Conservation (phyloP, 345 rosid genomes). For the Pistacia vera region DNA sequence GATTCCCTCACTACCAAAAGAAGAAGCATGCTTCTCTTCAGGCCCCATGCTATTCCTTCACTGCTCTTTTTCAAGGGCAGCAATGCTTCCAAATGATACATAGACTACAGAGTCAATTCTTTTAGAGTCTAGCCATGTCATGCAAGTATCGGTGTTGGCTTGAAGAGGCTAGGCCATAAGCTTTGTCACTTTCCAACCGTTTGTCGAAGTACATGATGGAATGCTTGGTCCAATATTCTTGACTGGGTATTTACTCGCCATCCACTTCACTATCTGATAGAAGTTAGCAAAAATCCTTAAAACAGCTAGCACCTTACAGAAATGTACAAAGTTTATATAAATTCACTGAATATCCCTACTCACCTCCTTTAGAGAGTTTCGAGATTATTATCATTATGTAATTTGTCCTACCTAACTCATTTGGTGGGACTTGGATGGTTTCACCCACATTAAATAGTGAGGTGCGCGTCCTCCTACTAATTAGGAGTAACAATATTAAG, state of each 20-base stretch:
- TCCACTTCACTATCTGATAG: conserved; percentile 29
- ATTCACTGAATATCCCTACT: no score
- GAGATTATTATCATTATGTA: no score
- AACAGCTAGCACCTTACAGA: no score
- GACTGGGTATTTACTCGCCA: conserved; percentile 20
- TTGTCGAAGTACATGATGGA: conserved; percentile 43
- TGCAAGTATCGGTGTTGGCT: conserved; percentile 33
- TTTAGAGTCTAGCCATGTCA: conserved; percentile 45
- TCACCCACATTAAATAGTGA: no score
- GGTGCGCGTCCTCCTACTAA: no score
- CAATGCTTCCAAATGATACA: conserved; percentile 63
- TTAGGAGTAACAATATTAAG: no score
- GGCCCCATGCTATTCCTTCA: conserved; percentile 52
- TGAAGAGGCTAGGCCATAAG: conserved; percentile 37
- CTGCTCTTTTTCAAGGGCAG: conserved; percentile 44
- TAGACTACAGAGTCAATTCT: conserved; percentile 47
- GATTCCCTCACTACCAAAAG: no score
- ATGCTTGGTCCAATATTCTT: conserved; percentile 36
- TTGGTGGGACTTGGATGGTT: no score
- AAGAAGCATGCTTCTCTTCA: conserved; percentile 38
- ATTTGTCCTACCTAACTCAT: no score
- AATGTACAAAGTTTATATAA: no score
- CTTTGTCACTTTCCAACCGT: conserved; percentile 27
- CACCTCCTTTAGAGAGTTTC: no score
- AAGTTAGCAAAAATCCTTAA: background rate